Percentiles rank a stretch among this genome's conserved stretches.
Conservation (phyloP, 139 green algal species). For the Asterochloris erici region DNA sequence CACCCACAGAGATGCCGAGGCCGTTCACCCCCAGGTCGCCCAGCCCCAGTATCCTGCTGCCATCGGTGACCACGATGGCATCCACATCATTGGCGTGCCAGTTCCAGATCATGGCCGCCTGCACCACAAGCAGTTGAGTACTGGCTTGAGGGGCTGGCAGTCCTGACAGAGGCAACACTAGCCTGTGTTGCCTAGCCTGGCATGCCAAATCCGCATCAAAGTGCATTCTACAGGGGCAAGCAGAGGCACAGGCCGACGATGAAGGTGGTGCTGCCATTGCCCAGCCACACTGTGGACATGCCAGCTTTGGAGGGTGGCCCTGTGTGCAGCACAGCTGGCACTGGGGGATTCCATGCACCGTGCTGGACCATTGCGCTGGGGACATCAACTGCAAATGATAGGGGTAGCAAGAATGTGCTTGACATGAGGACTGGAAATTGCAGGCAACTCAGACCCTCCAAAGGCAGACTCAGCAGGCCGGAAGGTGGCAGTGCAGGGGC, state of each 20-base stretch:
- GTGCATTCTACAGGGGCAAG: not conserved
- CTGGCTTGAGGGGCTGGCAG: not conserved
- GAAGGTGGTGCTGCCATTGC: not conserved
- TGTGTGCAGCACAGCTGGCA: not conserved
- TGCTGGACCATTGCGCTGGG: too few species aligned
- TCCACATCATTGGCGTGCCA: constrained; percentile 56
- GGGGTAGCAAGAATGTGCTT: too few species aligned
- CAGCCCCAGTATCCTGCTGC: constrained; percentile 76
- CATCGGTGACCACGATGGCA: constrained; percentile 71
- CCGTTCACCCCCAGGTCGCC: constrained; percentile 82
- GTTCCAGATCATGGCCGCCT: constrained; percentile 60
- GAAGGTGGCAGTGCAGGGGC: too few species aligned
- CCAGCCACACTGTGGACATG: not conserved
- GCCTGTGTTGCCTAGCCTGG: too few species aligned
- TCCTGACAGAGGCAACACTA: not conserved
- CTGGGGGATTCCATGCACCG: too few species aligned
- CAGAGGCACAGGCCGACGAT: not conserved
- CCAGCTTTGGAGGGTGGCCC: not conserved
- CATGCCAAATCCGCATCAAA: not conserved
- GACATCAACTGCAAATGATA: too few species aligned
- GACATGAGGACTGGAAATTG: too few species aligned
- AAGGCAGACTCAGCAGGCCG: too few species aligned
- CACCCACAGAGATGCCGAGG: constrained; percentile 69
- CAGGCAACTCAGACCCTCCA: too few species aligned
- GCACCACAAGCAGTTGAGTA: not conserved